phyloP scores from a whole-genome alignment of 2,329 filamentous ascomycete species.

The Colletotrichum tanaceti region DNA sequence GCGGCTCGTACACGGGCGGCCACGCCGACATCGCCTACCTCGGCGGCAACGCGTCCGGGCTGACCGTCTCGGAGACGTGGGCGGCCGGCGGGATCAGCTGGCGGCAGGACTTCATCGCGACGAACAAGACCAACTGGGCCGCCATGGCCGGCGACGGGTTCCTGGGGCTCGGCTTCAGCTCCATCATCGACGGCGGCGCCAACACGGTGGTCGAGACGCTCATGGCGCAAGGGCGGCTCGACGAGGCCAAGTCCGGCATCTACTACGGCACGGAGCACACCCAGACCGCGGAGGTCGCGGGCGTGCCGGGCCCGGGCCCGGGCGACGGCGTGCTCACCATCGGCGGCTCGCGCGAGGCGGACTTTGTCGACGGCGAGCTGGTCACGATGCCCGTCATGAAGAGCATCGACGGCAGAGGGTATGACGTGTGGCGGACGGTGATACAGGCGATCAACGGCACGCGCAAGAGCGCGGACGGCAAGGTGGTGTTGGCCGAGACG shows the following conservation, averaged over 20 bases:
- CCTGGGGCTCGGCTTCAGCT: slow-evolving; percentile 50
- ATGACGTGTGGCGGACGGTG: slow-evolving; percentile 49
- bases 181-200: slow-evolving; percentile 47
- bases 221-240: slow-evolving; percentile 46
- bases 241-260: slow-evolving; percentile 48
- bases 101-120: slow-evolving; percentile 48
- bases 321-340: slow-evolving; percentile 47
- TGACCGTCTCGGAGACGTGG: slow-evolving; percentile 47
- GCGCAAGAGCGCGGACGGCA: slow-evolving; percentile 8
- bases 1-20: slow-evolving; percentile 35
- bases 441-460: slow-evolving; percentile 41
- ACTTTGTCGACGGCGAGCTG: slow-evolving; percentile 43
- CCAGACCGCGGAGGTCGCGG: slow-evolving; percentile 41
- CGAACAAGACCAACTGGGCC: slow-evolving; percentile 47
- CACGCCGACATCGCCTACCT: slow-evolving; percentile 47
- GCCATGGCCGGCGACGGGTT: slow-evolving; percentile 50
- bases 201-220: slow-evolving; percentile 50
- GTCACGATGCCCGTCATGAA: slow-evolving; percentile 40
- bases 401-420: slow-evolving; percentile 37
- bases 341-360: slow-evolving; percentile 49
- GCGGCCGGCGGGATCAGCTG: slow-evolving; percentile 42
- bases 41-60: slow-evolving; percentile 46
- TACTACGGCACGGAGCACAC: slow-evolving; percentile 45
- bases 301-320: no score
- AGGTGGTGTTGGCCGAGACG: slow-evolving; percentile 18